A percentile compares a stretch with the other conserved stretches of the same genome.
These are phyloP conservation scores for Tarenaya hassleriana DNA, from an alignment of 345 rosid species.

Conservation along the genomic window DNA sequence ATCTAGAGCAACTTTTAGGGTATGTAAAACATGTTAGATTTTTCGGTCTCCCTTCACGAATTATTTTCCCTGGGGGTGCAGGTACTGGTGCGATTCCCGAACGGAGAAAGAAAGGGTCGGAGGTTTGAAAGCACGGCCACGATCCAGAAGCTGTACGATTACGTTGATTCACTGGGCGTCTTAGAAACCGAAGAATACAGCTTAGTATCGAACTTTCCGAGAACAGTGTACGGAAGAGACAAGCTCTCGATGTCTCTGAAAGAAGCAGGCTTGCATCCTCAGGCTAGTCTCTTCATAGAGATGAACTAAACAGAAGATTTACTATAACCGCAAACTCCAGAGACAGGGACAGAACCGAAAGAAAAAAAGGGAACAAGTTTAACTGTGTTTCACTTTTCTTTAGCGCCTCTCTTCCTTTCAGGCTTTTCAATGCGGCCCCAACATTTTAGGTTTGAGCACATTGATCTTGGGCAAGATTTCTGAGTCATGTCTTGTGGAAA, in stretches of 20 bases:
- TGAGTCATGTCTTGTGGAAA: no score
- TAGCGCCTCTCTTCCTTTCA: neutral
- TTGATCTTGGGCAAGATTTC: no score
- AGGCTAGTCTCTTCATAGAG: constrained; percentile 98
- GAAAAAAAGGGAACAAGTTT: constrained; percentile 12
- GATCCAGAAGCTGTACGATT: constrained; percentile 66
- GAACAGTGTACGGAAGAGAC: constrained; percentile 63
- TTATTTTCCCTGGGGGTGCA: no score
- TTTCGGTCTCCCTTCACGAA: no score
- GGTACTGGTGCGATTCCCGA: constrained; percentile 90
- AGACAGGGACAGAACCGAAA: no score
- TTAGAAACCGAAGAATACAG: constrained; percentile 65
- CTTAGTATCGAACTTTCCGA: constrained; percentile 86
- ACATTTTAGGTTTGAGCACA: no score
- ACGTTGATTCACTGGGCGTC: constrained; percentile 86
- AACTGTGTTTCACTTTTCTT: neutral
- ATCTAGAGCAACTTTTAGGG: neutral
- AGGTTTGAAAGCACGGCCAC: constrained; percentile 59
- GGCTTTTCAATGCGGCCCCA: no score
- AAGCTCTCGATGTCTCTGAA: constrained; percentile 54
- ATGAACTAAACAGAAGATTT: constrained; percentile 51
- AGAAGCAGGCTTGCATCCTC: constrained; percentile 96
- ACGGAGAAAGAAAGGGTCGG: constrained; percentile 92
- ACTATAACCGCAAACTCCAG: no score
- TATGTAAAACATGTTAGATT: neutral